These are phyloP conservation scores for Fusarium anthophilum DNA, from an alignment of 2,329 filamentous ascomycete species.

Conservation along the genomic window DNA sequence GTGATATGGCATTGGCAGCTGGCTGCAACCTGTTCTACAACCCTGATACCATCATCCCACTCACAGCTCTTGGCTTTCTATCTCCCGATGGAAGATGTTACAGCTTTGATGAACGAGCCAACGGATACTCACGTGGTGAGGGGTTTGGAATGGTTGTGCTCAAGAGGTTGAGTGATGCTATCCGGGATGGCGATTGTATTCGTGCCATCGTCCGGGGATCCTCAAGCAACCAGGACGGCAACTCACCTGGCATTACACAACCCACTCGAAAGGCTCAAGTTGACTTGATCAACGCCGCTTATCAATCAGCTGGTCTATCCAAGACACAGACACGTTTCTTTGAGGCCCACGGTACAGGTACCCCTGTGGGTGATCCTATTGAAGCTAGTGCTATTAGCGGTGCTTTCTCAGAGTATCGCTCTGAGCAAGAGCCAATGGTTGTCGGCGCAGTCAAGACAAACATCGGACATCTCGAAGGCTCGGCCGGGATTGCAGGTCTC, in stretches of 20 bases:
- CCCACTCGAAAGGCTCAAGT: not conserved
- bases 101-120: not conserved
- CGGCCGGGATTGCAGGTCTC: not conserved
- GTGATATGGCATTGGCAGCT: conserved; percentile 1
- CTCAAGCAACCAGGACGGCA: not conserved
- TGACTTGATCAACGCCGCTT: not conserved
- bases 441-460: conserved; percentile 2
- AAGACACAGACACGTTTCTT: not conserved
- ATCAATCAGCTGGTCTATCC: not conserved
- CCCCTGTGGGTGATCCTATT: not conserved
- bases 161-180: not conserved
- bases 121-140: not conserved
- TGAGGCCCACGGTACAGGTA: not conserved
- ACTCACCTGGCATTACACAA: not conserved
- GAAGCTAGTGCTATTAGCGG: conserved; percentile 6
- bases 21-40: conserved; percentile 4
- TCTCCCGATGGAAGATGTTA: conserved; percentile 4
- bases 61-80: not conserved
- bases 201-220: conserved; percentile 1
- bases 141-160: not conserved
- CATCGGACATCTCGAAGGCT: not conserved
- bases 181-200: not conserved
- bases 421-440: not conserved
- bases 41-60: conserved; percentile 1
- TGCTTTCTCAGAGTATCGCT: not conserved